Percentiles rank a stretch among this genome's conserved stretches.
phyloP scores from a whole-genome alignment of 805 yeast species.

The Zygotorulaspora sp. region DNA sequence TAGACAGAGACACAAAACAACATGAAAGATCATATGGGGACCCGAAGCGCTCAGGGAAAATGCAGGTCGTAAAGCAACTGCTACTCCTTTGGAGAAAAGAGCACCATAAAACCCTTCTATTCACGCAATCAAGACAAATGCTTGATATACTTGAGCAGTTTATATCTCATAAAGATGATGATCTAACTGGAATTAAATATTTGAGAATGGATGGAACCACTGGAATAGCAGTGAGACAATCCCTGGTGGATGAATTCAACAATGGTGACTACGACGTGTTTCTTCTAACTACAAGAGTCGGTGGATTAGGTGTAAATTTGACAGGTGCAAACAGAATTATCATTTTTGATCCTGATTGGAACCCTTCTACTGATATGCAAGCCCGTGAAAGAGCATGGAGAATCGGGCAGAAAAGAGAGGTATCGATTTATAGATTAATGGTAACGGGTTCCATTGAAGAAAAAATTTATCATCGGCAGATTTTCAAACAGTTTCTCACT shows the following conservation, averaged over 20 bases:
- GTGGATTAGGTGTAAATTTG: slow-evolving; percentile 89
- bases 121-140: slow-evolving; percentile 94
- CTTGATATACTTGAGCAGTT: slow-evolving; percentile 76
- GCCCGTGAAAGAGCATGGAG: slow-evolving; percentile 98
- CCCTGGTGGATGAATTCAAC: slow-evolving; percentile 77
- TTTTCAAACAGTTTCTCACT: slow-evolving; percentile 88
- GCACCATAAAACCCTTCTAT: slow-evolving; percentile 75
- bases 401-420: slow-evolving; percentile 89
- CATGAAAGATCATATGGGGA: slow-evolving; percentile 45
- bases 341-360: slow-evolving; percentile 97
- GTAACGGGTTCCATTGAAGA: slow-evolving; percentile 95
- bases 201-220: slow-evolving; percentile 95
- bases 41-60: slow-evolving; percentile 71
- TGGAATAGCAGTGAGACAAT: slow-evolving; percentile 69
- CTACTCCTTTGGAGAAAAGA: slow-evolving; percentile 71
- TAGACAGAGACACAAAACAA: slow-evolving; percentile 40
- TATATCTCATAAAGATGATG: slow-evolving; percentile 40
- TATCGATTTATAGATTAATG: slow-evolving; percentile 84
- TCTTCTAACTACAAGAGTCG: slow-evolving; percentile 87
- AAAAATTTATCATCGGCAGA: slow-evolving; percentile 93
- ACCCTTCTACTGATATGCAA: slow-evolving; percentile 94
- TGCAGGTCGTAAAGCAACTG: slow-evolving; percentile 80
- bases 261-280: slow-evolving; percentile 58
- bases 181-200: slow-evolving; percentile 42
- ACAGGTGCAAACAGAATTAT: slow-evolving; percentile 95